These are phyloP conservation scores for Blepharisma stoltei DNA, from an alignment of 73 alveolate genomes.

Conservation along the genomic window DNA sequence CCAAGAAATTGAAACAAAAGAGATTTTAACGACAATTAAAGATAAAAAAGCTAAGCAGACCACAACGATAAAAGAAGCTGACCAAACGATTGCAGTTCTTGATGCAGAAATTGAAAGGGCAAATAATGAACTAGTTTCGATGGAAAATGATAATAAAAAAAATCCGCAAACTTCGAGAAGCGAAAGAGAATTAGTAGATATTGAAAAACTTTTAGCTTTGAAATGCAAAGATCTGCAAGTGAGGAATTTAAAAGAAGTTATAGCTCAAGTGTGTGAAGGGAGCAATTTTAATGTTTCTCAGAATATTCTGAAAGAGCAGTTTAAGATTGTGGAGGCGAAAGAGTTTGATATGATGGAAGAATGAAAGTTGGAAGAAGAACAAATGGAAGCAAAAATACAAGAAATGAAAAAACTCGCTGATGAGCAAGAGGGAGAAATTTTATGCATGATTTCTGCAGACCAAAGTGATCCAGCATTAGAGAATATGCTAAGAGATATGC, in stretches of 20 bases:
- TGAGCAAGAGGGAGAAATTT: slow-evolving; percentile 12
- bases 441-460: background rate
- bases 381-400: slow-evolving; percentile 12
- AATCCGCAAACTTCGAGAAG: background rate
- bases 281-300: background rate
- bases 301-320: background rate
- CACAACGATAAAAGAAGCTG: background rate
- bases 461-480: background rate
- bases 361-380: background rate
- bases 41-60: background rate
- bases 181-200: background rate
- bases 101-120: slow-evolving; percentile 17
- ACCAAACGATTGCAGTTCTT: background rate
- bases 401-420: slow-evolving; percentile 17
- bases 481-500: background rate
- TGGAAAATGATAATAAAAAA: background rate
- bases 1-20: slow-evolving; percentile 26
- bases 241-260: background rate
- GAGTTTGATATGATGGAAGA: background rate
- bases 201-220: background rate
- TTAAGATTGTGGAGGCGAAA: background rate
- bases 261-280: background rate
- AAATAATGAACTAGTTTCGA: background rate
- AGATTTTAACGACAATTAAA: slow-evolving; percentile 1
- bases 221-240: slow-evolving; percentile 1